Conservation (phyloP, 2,329 filamentous ascomycete genomes). For the Neofusicoccum kwambonambiense region DNA sequence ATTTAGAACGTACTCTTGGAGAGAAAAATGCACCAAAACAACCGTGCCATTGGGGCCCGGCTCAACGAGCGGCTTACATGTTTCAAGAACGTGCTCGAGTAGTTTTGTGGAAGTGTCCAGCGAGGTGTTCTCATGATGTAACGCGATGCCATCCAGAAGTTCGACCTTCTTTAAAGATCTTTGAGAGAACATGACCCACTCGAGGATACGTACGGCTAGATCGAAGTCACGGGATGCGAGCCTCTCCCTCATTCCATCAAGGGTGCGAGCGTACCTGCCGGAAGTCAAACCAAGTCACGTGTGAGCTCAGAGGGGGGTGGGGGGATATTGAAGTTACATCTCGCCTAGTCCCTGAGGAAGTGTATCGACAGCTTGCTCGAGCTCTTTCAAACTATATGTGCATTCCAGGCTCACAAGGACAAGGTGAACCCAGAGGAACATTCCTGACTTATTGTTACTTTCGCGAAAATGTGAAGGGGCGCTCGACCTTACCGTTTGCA, state of each 20-base stretch:
- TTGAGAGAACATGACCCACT: too few relatives aligned
- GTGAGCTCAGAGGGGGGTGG: too few relatives aligned
- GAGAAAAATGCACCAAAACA: not conserved
- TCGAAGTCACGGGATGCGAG: too few relatives aligned
- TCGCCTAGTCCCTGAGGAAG: too few relatives aligned
- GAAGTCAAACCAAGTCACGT: too few relatives aligned
- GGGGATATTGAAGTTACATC: too few relatives aligned
- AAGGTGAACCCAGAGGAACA: slow-evolving; percentile 22
- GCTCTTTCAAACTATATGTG: slow-evolving; percentile 18
- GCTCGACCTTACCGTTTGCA: too few relatives aligned
- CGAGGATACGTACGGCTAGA: too few relatives aligned
- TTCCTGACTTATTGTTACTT: not conserved
- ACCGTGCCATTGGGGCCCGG: not conserved
- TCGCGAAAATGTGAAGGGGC: too few relatives aligned
- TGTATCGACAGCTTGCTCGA: slow-evolving; percentile 3
- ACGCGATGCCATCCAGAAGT: not conserved
- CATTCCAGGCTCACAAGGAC: slow-evolving; percentile 21
- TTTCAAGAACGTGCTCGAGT: not conserved
- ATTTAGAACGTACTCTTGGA: not conserved
- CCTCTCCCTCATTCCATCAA: too few relatives aligned
- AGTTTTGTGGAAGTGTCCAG: not conserved
- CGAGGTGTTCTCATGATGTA: not conserved
- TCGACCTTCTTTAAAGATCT: not conserved
- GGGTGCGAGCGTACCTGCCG: too few relatives aligned
- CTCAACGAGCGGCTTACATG: not conserved